Evolutionary conservation across 768 basidiomycete genomes (phyloP).

Genomic region (Lepiota venenata): DNA sequence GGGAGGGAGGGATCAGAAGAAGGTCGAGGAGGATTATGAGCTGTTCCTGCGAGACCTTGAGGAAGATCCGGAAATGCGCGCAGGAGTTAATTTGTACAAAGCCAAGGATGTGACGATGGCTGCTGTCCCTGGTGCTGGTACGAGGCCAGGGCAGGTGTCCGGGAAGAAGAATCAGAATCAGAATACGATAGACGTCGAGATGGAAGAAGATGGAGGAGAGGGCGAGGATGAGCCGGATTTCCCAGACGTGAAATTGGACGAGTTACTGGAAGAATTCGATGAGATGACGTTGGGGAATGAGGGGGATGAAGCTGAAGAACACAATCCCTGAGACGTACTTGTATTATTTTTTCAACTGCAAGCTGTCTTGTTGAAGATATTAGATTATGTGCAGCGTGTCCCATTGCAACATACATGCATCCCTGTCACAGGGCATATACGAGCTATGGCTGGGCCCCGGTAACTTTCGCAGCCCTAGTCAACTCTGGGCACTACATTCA

Average conservation of each 20-base stretch:
- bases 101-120: slow-evolving; percentile 47
- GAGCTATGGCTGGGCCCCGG: too few species aligned
- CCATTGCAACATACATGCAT: too few species aligned
- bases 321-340: background rate
- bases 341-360: background rate
- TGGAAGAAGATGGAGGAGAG: slow-evolving; percentile 32
- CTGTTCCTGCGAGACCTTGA: slow-evolving; percentile 91
- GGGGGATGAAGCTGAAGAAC: slow-evolving; percentile 13
- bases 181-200: slow-evolving; percentile 67
- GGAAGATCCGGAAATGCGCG: slow-evolving; percentile 91
- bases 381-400: too few species aligned
- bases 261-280: slow-evolving; percentile 89
- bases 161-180: slow-evolving; percentile 37
- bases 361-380: too few species aligned
- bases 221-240: slow-evolving; percentile 80
- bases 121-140: slow-evolving; percentile 36
- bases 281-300: slow-evolving; percentile 72
- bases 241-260: slow-evolving; percentile 82
- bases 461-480: too few species aligned
- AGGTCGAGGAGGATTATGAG: slow-evolving; percentile 97
- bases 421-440: too few species aligned
- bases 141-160: slow-evolving; percentile 2
- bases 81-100: slow-evolving; percentile 86
- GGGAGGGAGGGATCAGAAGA: slow-evolving; percentile 87
- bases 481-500: too few species aligned